Evolutionary conservation across 2,329 filamentous ascomycete species (phyloP).

Genomic region (Lachnellula willkommii): DNA sequence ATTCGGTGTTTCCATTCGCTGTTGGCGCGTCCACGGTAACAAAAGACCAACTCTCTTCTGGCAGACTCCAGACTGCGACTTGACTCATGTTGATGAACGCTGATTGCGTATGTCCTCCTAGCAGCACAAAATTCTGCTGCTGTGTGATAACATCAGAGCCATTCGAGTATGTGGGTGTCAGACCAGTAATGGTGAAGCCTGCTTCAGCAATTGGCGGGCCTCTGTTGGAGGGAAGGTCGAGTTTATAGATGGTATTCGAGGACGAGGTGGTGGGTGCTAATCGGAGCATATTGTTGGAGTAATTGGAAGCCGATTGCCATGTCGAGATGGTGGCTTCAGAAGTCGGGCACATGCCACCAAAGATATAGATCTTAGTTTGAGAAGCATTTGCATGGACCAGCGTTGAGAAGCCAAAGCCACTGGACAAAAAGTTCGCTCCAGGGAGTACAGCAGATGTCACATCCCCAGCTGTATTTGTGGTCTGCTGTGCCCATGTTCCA

Average conservation of each 20-base stretch:
- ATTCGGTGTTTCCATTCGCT: conserved; percentile 44
- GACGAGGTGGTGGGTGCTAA: conserved; percentile 48
- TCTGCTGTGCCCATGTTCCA: conserved; percentile 50
- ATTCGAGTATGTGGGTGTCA: conserved; percentile 66
- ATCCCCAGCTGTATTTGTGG: conserved; percentile 32
- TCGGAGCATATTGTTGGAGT: conserved; percentile 73
- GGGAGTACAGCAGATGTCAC: conserved; percentile 32
- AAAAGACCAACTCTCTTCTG: conserved; percentile 83
- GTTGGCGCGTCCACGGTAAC: conserved; percentile 53
- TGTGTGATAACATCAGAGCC: conserved; percentile 61
- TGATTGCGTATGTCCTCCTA: conserved; percentile 76
- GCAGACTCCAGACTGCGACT: conserved; percentile 78
- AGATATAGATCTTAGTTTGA: conserved; percentile 39
- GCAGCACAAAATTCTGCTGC: conserved; percentile 70
- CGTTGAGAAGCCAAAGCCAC: conserved; percentile 34
- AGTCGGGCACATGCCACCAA: conserved; percentile 83
- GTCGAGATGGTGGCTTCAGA: conserved; percentile 37
- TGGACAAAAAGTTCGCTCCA: conserved; percentile 52
- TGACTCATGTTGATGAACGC: conserved; percentile 96
- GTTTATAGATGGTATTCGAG: conserved; percentile 34
- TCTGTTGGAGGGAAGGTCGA: conserved; percentile 41
- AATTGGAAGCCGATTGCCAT: conserved; percentile 67
- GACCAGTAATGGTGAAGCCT: conserved; percentile 74
- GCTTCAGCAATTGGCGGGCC: conserved; percentile 72
- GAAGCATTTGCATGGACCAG: conserved; percentile 26